phyloP scores from a whole-genome alignment of 306 rosid species.

The Nissolia schottii region DNA sequence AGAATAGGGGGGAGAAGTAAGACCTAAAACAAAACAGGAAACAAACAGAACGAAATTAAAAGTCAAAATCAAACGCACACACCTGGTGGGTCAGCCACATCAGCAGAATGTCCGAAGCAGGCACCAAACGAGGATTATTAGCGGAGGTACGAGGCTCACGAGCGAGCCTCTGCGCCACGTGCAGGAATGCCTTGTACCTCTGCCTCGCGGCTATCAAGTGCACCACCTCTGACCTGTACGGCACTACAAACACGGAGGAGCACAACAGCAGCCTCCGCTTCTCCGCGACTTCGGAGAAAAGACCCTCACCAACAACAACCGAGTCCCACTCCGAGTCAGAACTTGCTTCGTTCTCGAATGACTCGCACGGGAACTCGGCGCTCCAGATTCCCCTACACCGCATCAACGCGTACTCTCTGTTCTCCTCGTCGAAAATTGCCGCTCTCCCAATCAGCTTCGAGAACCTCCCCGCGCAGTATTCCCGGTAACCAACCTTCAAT shows the following conservation, averaged over 20 bases:
- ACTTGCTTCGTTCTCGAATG: slow-evolving; percentile 68
- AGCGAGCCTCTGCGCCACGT: slow-evolving; percentile 42
- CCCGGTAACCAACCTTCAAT: slow-evolving; percentile 53
- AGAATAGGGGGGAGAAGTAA: neutral
- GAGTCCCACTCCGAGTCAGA: slow-evolving; percentile 24
- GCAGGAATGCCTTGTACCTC: slow-evolving; percentile 70
- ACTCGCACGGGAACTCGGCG: slow-evolving; percentile 52
- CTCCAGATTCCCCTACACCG: slow-evolving; percentile 68
- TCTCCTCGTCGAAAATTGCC: slow-evolving; percentile 68
- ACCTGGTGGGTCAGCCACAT: slow-evolving; percentile 96
- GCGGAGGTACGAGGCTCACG: slow-evolving; percentile 23
- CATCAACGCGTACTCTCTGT: slow-evolving; percentile 74
- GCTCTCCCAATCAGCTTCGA: slow-evolving; percentile 67
- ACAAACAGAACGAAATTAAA: neutral
- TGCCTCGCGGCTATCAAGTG: slow-evolving; percentile 75
- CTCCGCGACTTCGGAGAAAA: slow-evolving; percentile 41
- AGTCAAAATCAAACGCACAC: slow-evolving; percentile 6
- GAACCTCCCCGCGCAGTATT: slow-evolving; percentile 67
- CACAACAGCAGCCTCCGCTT: slow-evolving; percentile 45
- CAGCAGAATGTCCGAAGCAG: slow-evolving; percentile 72
- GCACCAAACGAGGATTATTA: slow-evolving; percentile 60
- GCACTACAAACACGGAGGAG: slow-evolving; percentile 44
- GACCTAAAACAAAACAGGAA: neutral
- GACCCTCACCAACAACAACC: slow-evolving; percentile 18
- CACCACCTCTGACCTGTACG: slow-evolving; percentile 62